Base-by-base conservation (phyloP, 2,329 filamentous ascomycete species). In the Mycosphaerella sp. region DNA sequence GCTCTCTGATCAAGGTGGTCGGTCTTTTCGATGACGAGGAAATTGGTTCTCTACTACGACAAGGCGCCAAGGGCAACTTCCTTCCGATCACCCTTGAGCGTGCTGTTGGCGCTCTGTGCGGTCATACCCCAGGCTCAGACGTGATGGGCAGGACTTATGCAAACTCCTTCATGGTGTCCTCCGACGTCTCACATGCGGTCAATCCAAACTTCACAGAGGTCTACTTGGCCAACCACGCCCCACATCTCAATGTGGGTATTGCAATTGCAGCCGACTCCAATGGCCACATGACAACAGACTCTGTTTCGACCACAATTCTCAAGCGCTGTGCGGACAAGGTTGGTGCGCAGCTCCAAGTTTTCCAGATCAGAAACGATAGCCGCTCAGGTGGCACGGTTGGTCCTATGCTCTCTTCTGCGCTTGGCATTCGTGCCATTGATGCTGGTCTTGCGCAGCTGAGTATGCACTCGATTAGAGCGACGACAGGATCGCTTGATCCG, bases 1-100 rank as follows among this genome's bases (percentile, higher is more conserved):
- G 85, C 54, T 79, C 84, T 12, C 79, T 85, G 48, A 82, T 97
- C 70, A 94, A 94, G 71, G 77, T 96, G 49, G 87, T 93, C 32
- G 89, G 86, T n/a, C 84, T 96, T 62, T 97, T 97, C 65, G 93
- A 97, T 66, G 87, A 96, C 64, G 93, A 98, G 70, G 93, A 98
- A 70, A 95, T 98, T 55, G 93, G 93, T 54, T 94, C 87, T 21
- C 77, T 89, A 7, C 81, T 96, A 44, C 86, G 91, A 50, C 91
- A 97, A 72, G 93, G 93, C 54, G 93, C 93, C 5, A 79, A 80
- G 47, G 84, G 87, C 50, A 97, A 96, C 74, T 94, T 96, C 74
- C 78, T 97, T 51, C 86, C 88, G 36, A 78, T 79, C 34, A 80
- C 85, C 18, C 79, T 97, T 52, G 87, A 94, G 72, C 86, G 91